phyloP scores from a whole-genome alignment of 805 yeast species.

The Pichia membranifaciens region DNA sequence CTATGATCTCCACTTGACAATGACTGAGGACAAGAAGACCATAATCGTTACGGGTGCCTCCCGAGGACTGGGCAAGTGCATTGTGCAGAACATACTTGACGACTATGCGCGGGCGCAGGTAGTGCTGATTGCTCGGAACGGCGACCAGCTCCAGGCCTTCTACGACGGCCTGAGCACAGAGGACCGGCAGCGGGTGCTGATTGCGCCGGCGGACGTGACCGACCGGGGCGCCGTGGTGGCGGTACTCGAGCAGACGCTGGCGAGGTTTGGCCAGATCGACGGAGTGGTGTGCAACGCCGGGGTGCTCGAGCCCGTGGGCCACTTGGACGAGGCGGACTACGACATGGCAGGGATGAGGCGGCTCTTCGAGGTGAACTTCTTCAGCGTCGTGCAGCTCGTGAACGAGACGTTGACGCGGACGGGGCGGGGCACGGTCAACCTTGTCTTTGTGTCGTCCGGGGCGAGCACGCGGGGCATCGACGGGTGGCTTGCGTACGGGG shows the following conservation, averaged over 20 bases:
- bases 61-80: conserved; percentile 78
- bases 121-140: conserved; percentile 70
- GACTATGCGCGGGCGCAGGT: conserved; percentile 34
- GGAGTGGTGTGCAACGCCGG: conserved; percentile 78
- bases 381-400: conserved; percentile 62
- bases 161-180: conserved; percentile 35
- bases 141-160: conserved; percentile 33
- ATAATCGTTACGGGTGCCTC: conserved; percentile 60
- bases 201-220: conserved; percentile 57
- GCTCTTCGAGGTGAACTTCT: conserved; percentile 71
- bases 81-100: conserved; percentile 47
- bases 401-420: conserved; percentile 43
- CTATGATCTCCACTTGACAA: no score
- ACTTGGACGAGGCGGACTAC: conserved; percentile 41
- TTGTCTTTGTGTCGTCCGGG: conserved; percentile 84
- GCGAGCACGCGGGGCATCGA: conserved; percentile 61
- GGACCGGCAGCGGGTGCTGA: conserved; percentile 45
- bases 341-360: conserved; percentile 52
- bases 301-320: conserved; percentile 68
- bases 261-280: conserved; percentile 52
- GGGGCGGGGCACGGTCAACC: conserved; percentile 34
- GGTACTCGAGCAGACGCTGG: conserved; percentile 41
- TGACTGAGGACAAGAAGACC: neutral
- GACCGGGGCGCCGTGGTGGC: conserved; percentile 31
- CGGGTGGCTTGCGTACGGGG: conserved; percentile 91